A percentile compares a stretch with the other conserved stretches of the same genome.
These are phyloP conservation scores for Cydonia oblonga DNA, from an alignment of 331 rosid genomes.

Conservation along the genomic window DNA sequence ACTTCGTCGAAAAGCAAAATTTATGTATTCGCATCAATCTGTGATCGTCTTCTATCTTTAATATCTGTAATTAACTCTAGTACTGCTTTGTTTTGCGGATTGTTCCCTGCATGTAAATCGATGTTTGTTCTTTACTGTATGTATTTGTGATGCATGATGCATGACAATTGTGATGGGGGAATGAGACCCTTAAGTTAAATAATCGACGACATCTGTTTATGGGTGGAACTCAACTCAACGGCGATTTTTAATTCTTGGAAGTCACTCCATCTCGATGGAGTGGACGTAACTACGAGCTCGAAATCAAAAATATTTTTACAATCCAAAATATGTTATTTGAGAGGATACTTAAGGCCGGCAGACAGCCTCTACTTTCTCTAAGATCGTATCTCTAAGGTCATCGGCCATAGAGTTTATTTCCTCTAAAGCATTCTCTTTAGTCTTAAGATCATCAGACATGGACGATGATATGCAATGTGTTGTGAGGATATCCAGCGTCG, in stretches of 20 bases:
- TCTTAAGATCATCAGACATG: slow-evolving; percentile 53
- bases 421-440: slow-evolving; percentile 5
- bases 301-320: neutral
- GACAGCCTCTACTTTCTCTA: neutral
- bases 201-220: neutral
- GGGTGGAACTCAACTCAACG: neutral
- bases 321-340: neutral
- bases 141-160: neutral
- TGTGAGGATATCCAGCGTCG: slow-evolving; percentile 45
- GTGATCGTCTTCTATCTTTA: no score
- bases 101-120: neutral
- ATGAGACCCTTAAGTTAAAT: neutral
- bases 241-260: neutral
- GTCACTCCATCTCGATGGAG: neutral
- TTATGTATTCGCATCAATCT: no score
- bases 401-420: neutral
- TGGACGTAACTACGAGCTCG: neutral
- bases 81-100: no score
- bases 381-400: neutral
- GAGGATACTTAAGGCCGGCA: no score
- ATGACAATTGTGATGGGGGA: neutral
- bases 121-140: neutral
- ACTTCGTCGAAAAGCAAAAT: no score
- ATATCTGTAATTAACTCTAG: no score
- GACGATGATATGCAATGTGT: slow-evolving; percentile 68